Evolutionary conservation across 208 protist species (phyloP).

Genomic region (Leishmania mexicana): DNA sequence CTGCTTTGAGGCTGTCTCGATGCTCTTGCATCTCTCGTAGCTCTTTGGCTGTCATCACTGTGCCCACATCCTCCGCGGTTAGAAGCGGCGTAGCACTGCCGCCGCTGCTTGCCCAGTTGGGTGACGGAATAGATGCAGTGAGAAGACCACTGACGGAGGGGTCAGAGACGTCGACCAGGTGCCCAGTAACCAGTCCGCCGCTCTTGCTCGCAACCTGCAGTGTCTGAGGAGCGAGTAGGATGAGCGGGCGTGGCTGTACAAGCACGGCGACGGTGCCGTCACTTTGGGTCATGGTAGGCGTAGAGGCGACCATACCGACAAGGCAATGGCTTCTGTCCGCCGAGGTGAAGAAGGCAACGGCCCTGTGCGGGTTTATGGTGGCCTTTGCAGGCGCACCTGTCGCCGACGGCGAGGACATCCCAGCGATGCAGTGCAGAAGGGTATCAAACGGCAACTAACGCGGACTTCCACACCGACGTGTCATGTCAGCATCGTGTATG

Average conservation of each 20-base stretch:
- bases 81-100: not conserved
- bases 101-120: not conserved
- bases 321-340: not conserved
- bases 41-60: conserved; percentile 27
- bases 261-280: conserved; percentile 6
- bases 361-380: not conserved
- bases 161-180: conserved; percentile 13
- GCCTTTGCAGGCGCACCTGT: not conserved
- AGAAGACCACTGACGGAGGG: conserved; percentile 3
- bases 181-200: not conserved
- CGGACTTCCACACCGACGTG: not conserved
- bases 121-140: conserved; percentile 5
- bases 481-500: not conserved
- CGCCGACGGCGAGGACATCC: not conserved
- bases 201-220: not conserved
- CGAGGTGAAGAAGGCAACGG: conserved; percentile 9
- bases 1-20: conserved; percentile 25
- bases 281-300: not conserved
- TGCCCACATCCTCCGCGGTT: not conserved
- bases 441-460: not conserved
- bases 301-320: conserved; percentile 15
- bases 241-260: conserved; percentile 25
- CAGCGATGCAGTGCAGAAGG: not conserved
- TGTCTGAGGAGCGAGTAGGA: conserved; percentile 5
- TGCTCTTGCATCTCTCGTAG: conserved; percentile 39